These are phyloP conservation scores for Suillus lakei DNA, from an alignment of 768 basidiomycete species.

Conservation along the genomic window DNA sequence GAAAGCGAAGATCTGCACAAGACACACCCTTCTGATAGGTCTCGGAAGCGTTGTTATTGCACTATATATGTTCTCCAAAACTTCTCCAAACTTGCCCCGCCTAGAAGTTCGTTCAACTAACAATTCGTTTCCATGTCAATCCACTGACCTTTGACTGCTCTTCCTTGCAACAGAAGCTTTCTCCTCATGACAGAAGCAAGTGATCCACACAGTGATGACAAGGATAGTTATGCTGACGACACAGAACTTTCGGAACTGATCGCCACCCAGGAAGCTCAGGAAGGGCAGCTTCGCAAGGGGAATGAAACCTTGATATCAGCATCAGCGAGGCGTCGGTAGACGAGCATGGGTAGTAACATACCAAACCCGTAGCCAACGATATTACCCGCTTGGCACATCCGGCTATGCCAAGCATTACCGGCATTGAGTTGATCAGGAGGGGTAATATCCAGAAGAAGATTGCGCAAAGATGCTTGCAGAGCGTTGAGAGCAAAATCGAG, in stretches of 20 bases:
- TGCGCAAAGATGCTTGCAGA: slow-evolving; percentile 88
- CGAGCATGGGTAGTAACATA: slow-evolving; percentile 35
- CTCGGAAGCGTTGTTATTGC: slow-evolving; percentile 79
- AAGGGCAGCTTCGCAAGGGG: slow-evolving; percentile 84
- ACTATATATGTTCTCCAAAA: slow-evolving; percentile 77
- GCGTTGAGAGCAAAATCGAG: slow-evolving; percentile 99
- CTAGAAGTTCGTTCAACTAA: slow-evolving; percentile 7
- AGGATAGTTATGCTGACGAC: slow-evolving; percentile 83
- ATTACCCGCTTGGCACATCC: slow-evolving; percentile 97
- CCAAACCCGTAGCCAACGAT: slow-evolving; percentile 94
- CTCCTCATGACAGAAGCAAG: slow-evolving; percentile 86
- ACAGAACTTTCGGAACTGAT: slow-evolving; percentile 96
- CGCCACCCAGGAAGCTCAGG: slow-evolving; percentile 81
- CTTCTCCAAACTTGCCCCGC: slow-evolving; percentile 65
- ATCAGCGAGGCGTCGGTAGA: slow-evolving; percentile 14
- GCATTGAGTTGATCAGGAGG: slow-evolving; percentile 88
- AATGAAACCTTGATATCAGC: slow-evolving; percentile 67
- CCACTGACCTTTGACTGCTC: slow-evolving; percentile 22
- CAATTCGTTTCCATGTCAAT: slow-evolving; percentile 8
- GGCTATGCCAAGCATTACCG: slow-evolving; percentile 98
- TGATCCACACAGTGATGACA: slow-evolving; percentile 82
- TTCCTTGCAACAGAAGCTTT: slow-evolving; percentile 59
- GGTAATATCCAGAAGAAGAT: slow-evolving; percentile 90
- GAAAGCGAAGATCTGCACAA: slow-evolving; percentile 93
- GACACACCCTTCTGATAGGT: slow-evolving; percentile 87